Conservation (phyloP, 108 stramenopile genomes). For the Pseudonitzschia delicatissima region DNA sequence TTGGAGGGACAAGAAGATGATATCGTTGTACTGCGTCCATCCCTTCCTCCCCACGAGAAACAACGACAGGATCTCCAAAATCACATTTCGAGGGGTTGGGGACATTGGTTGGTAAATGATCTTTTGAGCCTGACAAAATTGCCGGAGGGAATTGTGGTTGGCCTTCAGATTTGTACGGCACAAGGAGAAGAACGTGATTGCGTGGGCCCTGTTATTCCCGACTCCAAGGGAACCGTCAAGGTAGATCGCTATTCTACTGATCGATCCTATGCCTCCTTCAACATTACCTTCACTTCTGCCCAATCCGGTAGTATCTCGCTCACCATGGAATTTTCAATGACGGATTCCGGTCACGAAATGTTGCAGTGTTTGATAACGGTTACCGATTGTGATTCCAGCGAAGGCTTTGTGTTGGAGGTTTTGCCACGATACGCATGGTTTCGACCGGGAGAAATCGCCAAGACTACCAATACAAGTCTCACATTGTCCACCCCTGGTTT, state of each 20-base stretch:
- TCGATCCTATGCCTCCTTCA: conserved; percentile 8
- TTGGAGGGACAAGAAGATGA: background rate
- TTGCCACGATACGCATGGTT: conserved; percentile 11
- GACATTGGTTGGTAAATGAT: conserved; percentile 9
- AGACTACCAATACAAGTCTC: background rate
- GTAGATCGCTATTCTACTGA: conserved; percentile 5
- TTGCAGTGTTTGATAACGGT: too few relatives aligned
- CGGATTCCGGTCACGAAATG: too few relatives aligned
- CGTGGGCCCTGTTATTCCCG: conserved; percentile 1
- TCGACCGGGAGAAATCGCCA: background rate
- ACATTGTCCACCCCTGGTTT: too few relatives aligned
- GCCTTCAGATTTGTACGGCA: background rate
- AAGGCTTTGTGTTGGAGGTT: background rate
- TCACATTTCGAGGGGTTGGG: background rate
- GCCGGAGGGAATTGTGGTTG: conserved; percentile 3
- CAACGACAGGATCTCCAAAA: background rate
- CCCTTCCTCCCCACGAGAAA: background rate
- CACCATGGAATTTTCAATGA: too few relatives aligned
- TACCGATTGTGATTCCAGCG: too few relatives aligned
- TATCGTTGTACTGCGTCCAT: background rate
- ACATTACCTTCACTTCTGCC: conserved; percentile 1
- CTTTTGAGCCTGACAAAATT: conserved; percentile 4
- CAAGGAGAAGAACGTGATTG: background rate
- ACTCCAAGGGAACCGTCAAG: background rate
- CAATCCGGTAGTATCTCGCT: too few relatives aligned